These are phyloP conservation scores for Rhipidocladum racemiflorum DNA, from an alignment of 176 grass and related monocot genomes.

Conservation along the genomic window DNA sequence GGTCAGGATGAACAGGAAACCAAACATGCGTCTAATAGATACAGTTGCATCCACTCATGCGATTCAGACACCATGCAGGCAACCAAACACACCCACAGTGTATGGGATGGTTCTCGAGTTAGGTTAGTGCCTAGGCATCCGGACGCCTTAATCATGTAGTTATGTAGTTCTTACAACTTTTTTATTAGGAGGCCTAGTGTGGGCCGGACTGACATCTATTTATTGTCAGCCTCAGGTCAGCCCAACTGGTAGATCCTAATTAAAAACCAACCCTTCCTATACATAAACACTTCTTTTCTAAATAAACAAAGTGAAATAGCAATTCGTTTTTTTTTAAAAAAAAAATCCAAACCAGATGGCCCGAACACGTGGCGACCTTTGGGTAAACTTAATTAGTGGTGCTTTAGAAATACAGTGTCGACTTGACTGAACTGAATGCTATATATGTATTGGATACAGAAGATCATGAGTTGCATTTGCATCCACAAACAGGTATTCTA, in stretches of 20 bases:
- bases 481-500: not conserved
- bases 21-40: too few species aligned
- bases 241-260: not conserved
- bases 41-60: too few species aligned
- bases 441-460: not conserved
- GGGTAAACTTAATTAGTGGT: not conserved
- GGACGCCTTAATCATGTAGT: too few species aligned
- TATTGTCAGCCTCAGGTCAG: constrained; percentile 13
- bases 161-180: too few species aligned
- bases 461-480: constrained; percentile 1
- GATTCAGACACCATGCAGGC: too few species aligned
- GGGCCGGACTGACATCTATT: not conserved
- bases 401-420: not conserved
- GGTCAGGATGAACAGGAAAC: too few species aligned
- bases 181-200: not conserved
- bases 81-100: too few species aligned
- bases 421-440: not conserved
- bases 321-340: not conserved
- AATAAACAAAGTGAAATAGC: not conserved
- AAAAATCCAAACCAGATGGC: not conserved
- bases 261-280: not conserved
- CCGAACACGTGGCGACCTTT: not conserved
- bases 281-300: not conserved
- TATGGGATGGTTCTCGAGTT: too few species aligned
- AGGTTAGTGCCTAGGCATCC: too few species aligned